Conservation (phyloP, 768 basidiomycete genomes). For the Kondoa subrosea region DNA sequence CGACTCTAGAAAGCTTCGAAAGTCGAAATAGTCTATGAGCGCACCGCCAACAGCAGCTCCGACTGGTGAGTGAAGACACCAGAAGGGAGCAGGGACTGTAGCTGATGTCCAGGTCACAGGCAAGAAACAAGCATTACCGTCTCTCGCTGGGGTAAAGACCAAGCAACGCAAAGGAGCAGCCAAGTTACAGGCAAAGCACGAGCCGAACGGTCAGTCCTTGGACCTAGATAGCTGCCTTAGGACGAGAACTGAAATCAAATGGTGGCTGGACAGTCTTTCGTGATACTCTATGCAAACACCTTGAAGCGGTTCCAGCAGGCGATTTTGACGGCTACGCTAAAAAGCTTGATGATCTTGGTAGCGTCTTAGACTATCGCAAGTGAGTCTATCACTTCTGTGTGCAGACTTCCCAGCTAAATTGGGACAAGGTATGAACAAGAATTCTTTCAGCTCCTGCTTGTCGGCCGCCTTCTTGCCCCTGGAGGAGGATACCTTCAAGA, state of each 20-base stretch:
- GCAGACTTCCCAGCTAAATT: background rate
- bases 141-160: background rate
- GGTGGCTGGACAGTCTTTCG: constrained; percentile 75
- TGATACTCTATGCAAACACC: constrained; percentile 79
- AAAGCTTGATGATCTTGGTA: constrained; percentile 79
- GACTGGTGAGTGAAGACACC: background rate
- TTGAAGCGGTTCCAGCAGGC: constrained; percentile 54
- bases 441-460: constrained; percentile 87
- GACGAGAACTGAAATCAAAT: background rate
- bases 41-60: background rate
- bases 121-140: background rate
- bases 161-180: background rate
- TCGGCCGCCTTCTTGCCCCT: constrained; percentile 89
- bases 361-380: constrained; percentile 84
- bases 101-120: background rate
- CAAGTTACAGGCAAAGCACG: background rate
- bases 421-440: constrained; percentile 59
- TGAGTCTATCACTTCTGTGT: background rate
- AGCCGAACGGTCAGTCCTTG: background rate
- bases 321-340: constrained; percentile 68
- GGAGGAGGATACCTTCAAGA: constrained; percentile 84
- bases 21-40: background rate
- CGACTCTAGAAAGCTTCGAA: no score
- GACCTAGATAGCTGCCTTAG: background rate
- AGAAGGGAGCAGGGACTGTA: background rate